Base-by-base conservation (phyloP, 768 basidiomycete genomes). In the Tulasnella sp. region DNA sequence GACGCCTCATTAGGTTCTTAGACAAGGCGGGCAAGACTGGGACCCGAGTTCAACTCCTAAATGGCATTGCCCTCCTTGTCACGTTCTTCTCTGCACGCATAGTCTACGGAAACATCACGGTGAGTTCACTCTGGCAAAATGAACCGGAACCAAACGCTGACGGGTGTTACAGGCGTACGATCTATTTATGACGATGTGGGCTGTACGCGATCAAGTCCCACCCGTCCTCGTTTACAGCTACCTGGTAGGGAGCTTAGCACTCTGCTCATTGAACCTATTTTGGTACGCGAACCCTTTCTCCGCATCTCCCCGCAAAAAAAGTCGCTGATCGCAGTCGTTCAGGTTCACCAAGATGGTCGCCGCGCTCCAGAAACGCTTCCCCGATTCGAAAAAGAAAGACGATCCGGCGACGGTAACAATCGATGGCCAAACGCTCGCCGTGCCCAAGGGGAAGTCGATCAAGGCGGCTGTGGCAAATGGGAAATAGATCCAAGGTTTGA, bases 291-390 rank as follows among this genome's bases (percentile, higher is more conserved):
- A 6, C 29, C 29, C 40, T 19, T 45, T 48, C 1, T 19, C 6
- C 34, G 35, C 21, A 36, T n/a, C 23, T 31, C 8, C 8, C 15
- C 25, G 15, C 32, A 25, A 31, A 14, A 14, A 12, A 8, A 23
- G n/a, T 17, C 34, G 35, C 39, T 19, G 37, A 11, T 25, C 9
- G 34, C 51, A 14, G 45, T 43, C 11, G 19, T 15, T 45, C 59
- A 84, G 86, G 86, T 82, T 88, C 68, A 71, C 66, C 48, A 86
- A 84, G 65, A 88, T 89, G 82, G 76, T 87, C 50, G 60, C 65
- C 31, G 77, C 84, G 3, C 66, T 87, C 54, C 72, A 70, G 49
- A 85, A 80, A 67, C 74, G 84, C 19, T 86, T 87, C 66, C 55
- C 65, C 12, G 32, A 43, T 6, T 65, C 64, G 48, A 25, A n/a